phyloP scores from a whole-genome alignment of 805 yeast species.

The Yamadazyma laniorum region DNA sequence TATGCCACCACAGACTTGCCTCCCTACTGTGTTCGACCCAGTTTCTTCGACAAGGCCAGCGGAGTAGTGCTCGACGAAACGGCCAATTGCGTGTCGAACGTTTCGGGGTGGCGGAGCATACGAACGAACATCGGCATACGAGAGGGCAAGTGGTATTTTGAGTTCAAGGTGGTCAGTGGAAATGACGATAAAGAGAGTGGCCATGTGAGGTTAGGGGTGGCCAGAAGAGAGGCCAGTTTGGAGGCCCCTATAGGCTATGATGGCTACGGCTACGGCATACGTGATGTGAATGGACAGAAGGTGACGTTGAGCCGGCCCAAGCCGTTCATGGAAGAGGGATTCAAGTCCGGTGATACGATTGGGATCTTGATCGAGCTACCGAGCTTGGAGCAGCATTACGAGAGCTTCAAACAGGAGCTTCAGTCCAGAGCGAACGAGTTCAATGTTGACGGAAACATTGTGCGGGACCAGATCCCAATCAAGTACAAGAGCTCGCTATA shows the following conservation, averaged over 20 bases:
- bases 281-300: slow-evolving; percentile 75
- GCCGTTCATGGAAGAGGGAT: slow-evolving; percentile 49
- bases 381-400: slow-evolving; percentile 40
- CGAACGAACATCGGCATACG: slow-evolving; percentile 72
- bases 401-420: slow-evolving; percentile 29
- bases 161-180: slow-evolving; percentile 56
- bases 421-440: slow-evolving; percentile 11
- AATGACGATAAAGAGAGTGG: slow-evolving; percentile 18
- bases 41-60: slow-evolving; percentile 67
- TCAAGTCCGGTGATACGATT: slow-evolving; percentile 74
- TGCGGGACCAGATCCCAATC: slow-evolving; percentile 86
- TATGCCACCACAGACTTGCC: slow-evolving; percentile 74
- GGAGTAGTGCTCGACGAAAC: slow-evolving; percentile 42
- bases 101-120: slow-evolving; percentile 75
- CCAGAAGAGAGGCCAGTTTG: slow-evolving; percentile 79
- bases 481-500: slow-evolving; percentile 72
- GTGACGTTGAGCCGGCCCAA: slow-evolving; percentile 72
- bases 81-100: slow-evolving; percentile 43
- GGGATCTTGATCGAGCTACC: slow-evolving; percentile 81
- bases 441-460: slow-evolving; percentile 41
- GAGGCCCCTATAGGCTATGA: slow-evolving; percentile 97
- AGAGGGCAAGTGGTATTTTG: slow-evolving; percentile 81
- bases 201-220: slow-evolving; percentile 82
- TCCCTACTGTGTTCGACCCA: slow-evolving; percentile 57
- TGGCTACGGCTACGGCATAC: slow-evolving; percentile 86